Evolutionary conservation across 805 yeast species (phyloP).

Genomic region (Suhomyces emberorum): DNA sequence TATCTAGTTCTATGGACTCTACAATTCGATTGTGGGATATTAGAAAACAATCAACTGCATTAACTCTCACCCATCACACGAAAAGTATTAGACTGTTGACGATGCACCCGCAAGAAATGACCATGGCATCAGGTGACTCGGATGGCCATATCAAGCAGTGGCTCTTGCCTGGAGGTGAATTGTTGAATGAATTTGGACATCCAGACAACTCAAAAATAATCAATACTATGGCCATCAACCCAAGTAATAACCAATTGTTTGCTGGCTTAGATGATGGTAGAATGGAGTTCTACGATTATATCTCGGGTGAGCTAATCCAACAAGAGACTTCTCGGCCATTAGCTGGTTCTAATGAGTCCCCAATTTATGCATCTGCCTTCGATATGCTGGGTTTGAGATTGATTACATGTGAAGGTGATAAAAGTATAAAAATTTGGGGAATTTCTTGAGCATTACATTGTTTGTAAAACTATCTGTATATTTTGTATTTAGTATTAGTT

Average conservation of each 20-base stretch:
- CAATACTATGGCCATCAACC: slow-evolving; percentile 66
- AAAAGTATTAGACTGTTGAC: slow-evolving; percentile 75
- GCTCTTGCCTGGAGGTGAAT: slow-evolving; percentile 73
- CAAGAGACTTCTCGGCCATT: slow-evolving; percentile 48
- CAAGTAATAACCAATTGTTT: slow-evolving; percentile 58
- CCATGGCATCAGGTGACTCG: slow-evolving; percentile 78
- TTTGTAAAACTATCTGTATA: too few relatives aligned
- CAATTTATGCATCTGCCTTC: slow-evolving; percentile 68
- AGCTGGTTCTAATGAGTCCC: slow-evolving; percentile 69
- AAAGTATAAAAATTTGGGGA: slow-evolving; percentile 75
- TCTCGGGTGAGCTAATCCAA: slow-evolving; percentile 63
- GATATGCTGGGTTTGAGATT: slow-evolving; percentile 79
- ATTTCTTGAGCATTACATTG: too few relatives aligned
- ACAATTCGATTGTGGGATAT: slow-evolving; percentile 90
- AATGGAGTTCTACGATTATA: slow-evolving; percentile 76
- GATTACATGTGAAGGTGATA: slow-evolving; percentile 88
- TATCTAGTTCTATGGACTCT: slow-evolving; percentile 79
- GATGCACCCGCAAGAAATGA: slow-evolving; percentile 63
- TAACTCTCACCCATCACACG: slow-evolving; percentile 80
- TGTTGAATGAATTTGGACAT: slow-evolving; percentile 55
- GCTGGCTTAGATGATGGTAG: slow-evolving; percentile 85
- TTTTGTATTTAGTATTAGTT: too few relatives aligned
- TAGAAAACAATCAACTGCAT: slow-evolving; percentile 67
- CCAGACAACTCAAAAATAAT: slow-evolving; percentile 48
- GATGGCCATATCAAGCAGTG: slow-evolving; percentile 76